Percentiles rank a stretch among this genome's conserved stretches.
phyloP scores from a whole-genome alignment of 1,139 yeast genomes.

The Yamadazyma mexicana region DNA sequence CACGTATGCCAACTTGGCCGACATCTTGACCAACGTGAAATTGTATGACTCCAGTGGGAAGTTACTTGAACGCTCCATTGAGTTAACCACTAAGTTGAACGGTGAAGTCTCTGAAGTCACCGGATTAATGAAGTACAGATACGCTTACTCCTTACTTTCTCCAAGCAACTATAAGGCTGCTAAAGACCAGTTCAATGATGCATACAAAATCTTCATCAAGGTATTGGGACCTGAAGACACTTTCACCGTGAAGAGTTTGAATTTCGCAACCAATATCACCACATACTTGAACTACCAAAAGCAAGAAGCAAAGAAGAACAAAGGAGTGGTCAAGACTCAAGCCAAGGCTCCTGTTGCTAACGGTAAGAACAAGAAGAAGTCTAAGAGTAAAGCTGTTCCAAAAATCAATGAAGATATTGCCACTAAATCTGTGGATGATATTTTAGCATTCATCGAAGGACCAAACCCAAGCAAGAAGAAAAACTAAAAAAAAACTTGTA shows the following conservation, averaged over 20 bases:
- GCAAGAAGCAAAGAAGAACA: constrained; percentile 26
- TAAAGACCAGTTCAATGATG: constrained; percentile 48
- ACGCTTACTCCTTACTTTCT: constrained; percentile 63
- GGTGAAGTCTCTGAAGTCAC: constrained; percentile 62
- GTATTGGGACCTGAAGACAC: constrained; percentile 63
- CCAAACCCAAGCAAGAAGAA: constrained; percentile 9
- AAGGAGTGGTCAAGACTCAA: constrained; percentile 9
- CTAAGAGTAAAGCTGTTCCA: constrained; percentile 23
- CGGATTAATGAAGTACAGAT: constrained; percentile 62
- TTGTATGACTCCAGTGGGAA: constrained; percentile 31
- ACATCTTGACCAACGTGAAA: constrained; percentile 56
- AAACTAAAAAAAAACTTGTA: constrained; percentile 8
- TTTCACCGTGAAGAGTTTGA: constrained; percentile 62
- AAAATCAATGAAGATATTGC: constrained; percentile 56
- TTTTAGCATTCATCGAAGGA: constrained; percentile 66
- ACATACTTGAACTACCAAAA: constrained; percentile 42
- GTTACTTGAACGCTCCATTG: constrained; percentile 51
- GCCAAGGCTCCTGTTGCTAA: constrained; percentile 15
- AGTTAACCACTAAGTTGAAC: constrained; percentile 45
- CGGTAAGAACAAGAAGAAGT: constrained; percentile 13
- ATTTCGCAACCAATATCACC: constrained; percentile 55
- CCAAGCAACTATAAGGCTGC: constrained; percentile 56
- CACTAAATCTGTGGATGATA: constrained; percentile 63
- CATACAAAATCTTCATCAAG: constrained; percentile 55
- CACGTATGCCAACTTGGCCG: constrained; percentile 65